phyloP scores from a whole-genome alignment of 2,329 filamentous ascomycete species.

The Didymella keratinophila region DNA sequence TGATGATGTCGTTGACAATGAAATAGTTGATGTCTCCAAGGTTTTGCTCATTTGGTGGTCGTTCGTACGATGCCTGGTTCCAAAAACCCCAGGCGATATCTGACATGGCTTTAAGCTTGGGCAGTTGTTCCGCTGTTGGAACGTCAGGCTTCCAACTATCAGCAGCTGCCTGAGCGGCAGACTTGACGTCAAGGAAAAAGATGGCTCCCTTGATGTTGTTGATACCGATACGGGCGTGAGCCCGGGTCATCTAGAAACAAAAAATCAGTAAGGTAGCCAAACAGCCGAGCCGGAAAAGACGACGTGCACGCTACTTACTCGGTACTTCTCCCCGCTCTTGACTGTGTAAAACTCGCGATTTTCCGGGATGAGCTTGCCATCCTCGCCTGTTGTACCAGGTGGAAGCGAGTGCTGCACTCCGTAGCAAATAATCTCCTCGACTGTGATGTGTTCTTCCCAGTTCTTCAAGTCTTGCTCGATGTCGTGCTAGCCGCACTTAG shows the following conservation, averaged over 20 bases:
- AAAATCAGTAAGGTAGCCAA: not conserved
- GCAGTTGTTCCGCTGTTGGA: not conserved
- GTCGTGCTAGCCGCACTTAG: not conserved
- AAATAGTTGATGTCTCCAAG: slow-evolving; percentile 4
- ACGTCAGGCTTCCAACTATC: not conserved
- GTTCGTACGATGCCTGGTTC: not conserved
- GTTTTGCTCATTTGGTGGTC: not conserved
- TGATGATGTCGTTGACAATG: not conserved
- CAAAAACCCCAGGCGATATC: slow-evolving; percentile 5
- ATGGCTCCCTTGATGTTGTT: slow-evolving; percentile 1
- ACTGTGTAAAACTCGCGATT: not conserved
- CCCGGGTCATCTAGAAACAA: not conserved
- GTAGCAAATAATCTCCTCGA: not conserved
- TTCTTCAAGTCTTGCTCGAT: not conserved
- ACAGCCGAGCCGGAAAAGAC: not conserved
- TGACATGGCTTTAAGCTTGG: not conserved
- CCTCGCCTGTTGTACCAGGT: not conserved
- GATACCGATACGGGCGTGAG: not conserved
- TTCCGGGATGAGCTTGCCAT: not conserved
- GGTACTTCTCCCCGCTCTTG: not conserved
- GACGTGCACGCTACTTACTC: not conserved
- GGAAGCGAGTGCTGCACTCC: not conserved
- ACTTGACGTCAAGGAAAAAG: slow-evolving; percentile 2
- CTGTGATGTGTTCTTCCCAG: no score
- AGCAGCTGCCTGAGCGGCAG: not conserved